These are phyloP conservation scores for Nigrospora oryzae DNA, from an alignment of 2,329 filamentous ascomycete genomes.

Conservation along the genomic window DNA sequence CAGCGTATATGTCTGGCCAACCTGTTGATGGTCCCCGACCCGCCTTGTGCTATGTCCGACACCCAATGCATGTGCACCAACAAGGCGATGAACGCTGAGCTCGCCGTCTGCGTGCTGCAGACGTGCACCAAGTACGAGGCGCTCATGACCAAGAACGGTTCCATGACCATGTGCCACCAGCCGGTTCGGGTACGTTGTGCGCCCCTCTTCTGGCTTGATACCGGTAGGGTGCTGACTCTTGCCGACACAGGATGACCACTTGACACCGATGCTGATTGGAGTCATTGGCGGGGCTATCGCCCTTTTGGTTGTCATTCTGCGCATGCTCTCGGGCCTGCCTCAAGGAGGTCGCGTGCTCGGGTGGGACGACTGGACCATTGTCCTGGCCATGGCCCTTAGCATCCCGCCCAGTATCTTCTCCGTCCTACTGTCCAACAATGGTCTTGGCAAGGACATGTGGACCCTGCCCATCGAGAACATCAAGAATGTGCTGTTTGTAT, in stretches of 20 bases:
- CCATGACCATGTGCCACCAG: slow-evolving; percentile 6
- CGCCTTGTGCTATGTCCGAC: background rate
- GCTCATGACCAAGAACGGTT: slow-evolving; percentile 6
- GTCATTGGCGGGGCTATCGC: slow-evolving; percentile 8
- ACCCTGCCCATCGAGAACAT: slow-evolving; percentile 8
- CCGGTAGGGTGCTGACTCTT: no score
- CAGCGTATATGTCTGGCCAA: no score
- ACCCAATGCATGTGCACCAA: background rate
- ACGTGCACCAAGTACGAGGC: slow-evolving; percentile 7
- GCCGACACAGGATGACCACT: slow-evolving; percentile 1
- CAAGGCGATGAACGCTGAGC: background rate
- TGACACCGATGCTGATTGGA: slow-evolving; percentile 5
- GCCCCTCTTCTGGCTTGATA: no score
- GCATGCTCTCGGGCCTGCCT: slow-evolving; percentile 5
- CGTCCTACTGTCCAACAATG: slow-evolving; percentile 6
- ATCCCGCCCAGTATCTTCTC: slow-evolving; percentile 8
- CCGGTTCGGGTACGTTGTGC: background rate
- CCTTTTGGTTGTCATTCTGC: slow-evolving; percentile 3
- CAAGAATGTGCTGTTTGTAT: slow-evolving; percentile 8
- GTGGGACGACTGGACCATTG: slow-evolving; percentile 9
- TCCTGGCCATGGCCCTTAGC: slow-evolving; percentile 3
- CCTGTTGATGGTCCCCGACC: background rate
- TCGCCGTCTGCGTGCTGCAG: background rate
- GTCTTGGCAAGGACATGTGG: slow-evolving; percentile 11
- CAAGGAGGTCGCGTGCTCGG: slow-evolving; percentile 4